Percentiles rank a stretch among this genome's conserved stretches.
These are phyloP conservation scores for Incumbomyces delicatus DNA, from an alignment of 2,329 filamentous ascomycete genomes.

Conservation along the genomic window DNA sequence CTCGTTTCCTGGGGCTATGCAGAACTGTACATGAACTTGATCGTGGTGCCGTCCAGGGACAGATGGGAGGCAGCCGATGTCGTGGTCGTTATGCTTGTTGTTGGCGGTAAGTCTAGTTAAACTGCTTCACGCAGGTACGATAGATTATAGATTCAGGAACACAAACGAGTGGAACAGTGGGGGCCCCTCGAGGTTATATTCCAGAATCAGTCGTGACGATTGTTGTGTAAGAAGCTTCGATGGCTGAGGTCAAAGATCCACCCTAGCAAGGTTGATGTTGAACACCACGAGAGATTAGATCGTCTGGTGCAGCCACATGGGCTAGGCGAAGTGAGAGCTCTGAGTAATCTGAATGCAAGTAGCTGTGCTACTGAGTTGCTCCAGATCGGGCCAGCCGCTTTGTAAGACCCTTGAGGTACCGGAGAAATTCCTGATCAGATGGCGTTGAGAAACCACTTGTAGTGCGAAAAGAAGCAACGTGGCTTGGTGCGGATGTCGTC, in stretches of 20 bases:
- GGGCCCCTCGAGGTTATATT: constrained; percentile 1
- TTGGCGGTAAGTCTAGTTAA: background rate
- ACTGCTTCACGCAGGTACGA: background rate
- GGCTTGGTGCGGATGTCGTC: too few species aligned
- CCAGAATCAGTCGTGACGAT: constrained; percentile 6
- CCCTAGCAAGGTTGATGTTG: constrained; percentile 1
- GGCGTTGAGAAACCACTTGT: background rate
- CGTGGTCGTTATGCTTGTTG: background rate
- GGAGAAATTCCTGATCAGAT: background rate
- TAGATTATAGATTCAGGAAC: background rate
- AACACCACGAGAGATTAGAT: background rate
- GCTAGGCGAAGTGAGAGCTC: background rate
- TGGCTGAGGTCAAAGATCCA: constrained; percentile 1
- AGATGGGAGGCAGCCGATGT: background rate
- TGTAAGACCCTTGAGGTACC: background rate
- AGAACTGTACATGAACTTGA: constrained; percentile 2
- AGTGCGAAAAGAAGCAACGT: too few species aligned
- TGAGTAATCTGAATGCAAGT: background rate
- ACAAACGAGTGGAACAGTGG: background rate
- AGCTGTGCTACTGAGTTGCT: background rate
- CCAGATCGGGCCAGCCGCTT: background rate
- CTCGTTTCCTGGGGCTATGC: background rate
- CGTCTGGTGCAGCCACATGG: background rate
- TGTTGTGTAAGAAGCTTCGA: background rate
- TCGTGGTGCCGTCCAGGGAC: background rate